Conservation (phyloP, 768 basidiomycete genomes). For the Podaxis sp. region DNA sequence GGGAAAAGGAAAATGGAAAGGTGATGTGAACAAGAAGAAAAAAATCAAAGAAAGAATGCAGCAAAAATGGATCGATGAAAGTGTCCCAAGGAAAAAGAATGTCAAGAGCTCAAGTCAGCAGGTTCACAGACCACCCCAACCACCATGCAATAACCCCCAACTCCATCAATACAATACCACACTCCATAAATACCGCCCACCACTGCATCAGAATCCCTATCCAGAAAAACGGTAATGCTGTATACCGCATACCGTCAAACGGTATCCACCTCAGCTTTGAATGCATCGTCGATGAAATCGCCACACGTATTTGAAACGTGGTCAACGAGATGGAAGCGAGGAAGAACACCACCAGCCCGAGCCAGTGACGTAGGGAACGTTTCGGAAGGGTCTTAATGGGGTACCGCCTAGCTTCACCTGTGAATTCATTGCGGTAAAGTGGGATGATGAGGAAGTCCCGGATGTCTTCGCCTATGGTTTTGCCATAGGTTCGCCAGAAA, state of each 20-base stretch:
- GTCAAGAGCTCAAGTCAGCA: slow-evolving; percentile 34
- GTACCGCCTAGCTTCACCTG: slow-evolving; percentile 72
- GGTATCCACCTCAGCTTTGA: slow-evolving; percentile 59
- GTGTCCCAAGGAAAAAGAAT: slow-evolving; percentile 1
- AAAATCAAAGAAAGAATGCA: neutral
- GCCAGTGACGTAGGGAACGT: slow-evolving; percentile 70
- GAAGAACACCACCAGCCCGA: slow-evolving; percentile 56
- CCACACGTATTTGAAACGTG: slow-evolving; percentile 58
- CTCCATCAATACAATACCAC: slow-evolving; percentile 56
- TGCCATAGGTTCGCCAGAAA: slow-evolving; percentile 80
- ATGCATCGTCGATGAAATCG: slow-evolving; percentile 51
- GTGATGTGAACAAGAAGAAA: slow-evolving; percentile 1
- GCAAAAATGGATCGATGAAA: neutral
- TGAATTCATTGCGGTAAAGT: slow-evolving; percentile 82
- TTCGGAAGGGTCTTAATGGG: slow-evolving; percentile 55
- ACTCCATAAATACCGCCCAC: slow-evolving; percentile 62
- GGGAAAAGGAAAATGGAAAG: neutral
- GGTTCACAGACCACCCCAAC: slow-evolving; percentile 66
- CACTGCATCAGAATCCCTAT: slow-evolving; percentile 66
- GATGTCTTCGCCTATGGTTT: slow-evolving; percentile 77
- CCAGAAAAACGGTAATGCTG: slow-evolving; percentile 63
- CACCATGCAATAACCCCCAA: slow-evolving; percentile 68
- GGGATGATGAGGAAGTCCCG: slow-evolving; percentile 82
- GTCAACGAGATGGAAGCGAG: slow-evolving; percentile 46
- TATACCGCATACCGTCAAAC: slow-evolving; percentile 63